Percentiles rank a stretch among this genome's conserved stretches.
Conservation (phyloP, 164 flowering plant species). For the Platanus orientalis region DNA sequence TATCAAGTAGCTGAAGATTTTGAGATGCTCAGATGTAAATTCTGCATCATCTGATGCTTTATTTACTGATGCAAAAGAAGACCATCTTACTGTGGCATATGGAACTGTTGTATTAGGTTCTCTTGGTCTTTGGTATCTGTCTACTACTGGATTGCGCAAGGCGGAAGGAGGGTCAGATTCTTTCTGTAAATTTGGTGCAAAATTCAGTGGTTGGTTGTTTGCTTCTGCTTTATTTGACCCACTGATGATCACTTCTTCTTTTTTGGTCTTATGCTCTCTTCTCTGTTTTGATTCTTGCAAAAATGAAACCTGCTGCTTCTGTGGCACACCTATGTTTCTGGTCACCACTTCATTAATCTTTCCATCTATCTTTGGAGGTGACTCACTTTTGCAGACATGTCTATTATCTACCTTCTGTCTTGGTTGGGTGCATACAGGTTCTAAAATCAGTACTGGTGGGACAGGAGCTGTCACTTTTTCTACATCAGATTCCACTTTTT, state of each 20-base stretch:
- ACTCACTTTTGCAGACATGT: slow-evolving; percentile 24
- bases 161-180: slow-evolving; percentile 13
- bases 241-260: slow-evolving; percentile 15
- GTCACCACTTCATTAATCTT: slow-evolving; percentile 29
- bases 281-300: slow-evolving; percentile 33
- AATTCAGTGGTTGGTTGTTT: slow-evolving; percentile 22
- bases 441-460: slow-evolving; percentile 12
- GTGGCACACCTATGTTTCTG: slow-evolving; percentile 16
- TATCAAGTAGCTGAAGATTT: not conserved
- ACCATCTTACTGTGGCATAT: slow-evolving; percentile 40
- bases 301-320: slow-evolving; percentile 28
- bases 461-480: slow-evolving; percentile 11
- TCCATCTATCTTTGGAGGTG: slow-evolving; percentile 11
- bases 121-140: slow-evolving; percentile 24
- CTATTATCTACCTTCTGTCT: slow-evolving; percentile 13
- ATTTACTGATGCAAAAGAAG: not conserved
- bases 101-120: slow-evolving; percentile 12
- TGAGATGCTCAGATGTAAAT: not conserved
- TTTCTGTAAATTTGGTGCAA: slow-evolving; percentile 11
- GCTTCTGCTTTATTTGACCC: slow-evolving; percentile 20
- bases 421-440: slow-evolving; percentile 13
- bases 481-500: slow-evolving; percentile 9
- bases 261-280: slow-evolving; percentile 19
- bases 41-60: not conserved
- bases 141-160: slow-evolving; percentile 5